Evolutionary conservation across 257 asterid species (phyloP), one percentile per base, ranked within the genome.

Genomic region (Lavandula angustifolia): DNA sequence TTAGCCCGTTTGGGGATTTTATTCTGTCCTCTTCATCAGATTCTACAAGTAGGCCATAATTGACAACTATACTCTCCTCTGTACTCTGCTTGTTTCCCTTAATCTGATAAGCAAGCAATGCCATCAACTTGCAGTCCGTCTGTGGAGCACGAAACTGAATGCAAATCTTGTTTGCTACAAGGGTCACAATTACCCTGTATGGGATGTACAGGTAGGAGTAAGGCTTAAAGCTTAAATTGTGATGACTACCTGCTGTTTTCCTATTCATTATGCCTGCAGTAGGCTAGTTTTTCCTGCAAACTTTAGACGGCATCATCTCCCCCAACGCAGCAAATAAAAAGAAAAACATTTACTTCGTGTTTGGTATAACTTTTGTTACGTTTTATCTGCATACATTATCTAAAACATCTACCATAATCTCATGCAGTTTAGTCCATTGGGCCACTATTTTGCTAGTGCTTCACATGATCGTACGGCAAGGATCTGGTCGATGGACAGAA

Each of bases 111-210:
- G 50, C 29, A 6, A 48, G 54, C 52, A 22, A 16, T 75, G 69
- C 10, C 66, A 51, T 66, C 49, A 51, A 58, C 18, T 77, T 72
- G 83, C 88, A 91, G 98, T 94, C 73, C 87, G 97, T 46, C 73
- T 94, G 40, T 94, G 99, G 99, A 87, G 96, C 83, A 87, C 96
- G 52, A 84, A 78, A 51, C 67, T 94, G 64, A 90, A 90, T 79
- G 89, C 97, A 58, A 94, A 94, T 76, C 95, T 94, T 61, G 99
- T 94, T 70, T 94, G 99, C 88, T 94, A 94, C 88, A 94, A 94
- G 81, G 95, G 97, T 59, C 99, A 94, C 69, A 94, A 86, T 84
- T 90, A 85, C 62, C 99, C 99, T 17, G 97, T 94, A 58, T 94
- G 99, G 99, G 99, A 94, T 84, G 97, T 90, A 52, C 94, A 91